Percentiles rank a stretch among this genome's conserved stretches.
Conservation (phyloP, 2,329 filamentous ascomycete genomes). For the Curvularia sp. region DNA sequence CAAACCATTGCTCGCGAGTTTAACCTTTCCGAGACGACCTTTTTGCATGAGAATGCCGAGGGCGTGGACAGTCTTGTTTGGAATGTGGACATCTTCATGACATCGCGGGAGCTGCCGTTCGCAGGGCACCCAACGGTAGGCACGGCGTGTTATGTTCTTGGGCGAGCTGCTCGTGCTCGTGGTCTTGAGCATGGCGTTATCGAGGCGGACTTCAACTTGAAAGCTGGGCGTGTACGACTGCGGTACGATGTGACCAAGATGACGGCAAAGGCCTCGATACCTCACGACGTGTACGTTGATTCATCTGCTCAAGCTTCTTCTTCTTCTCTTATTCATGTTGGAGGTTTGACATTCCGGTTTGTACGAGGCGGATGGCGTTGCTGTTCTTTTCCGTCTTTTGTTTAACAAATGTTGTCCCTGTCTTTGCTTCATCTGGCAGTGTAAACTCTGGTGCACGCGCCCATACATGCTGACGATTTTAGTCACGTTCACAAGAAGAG, state of each 20-base stretch:
- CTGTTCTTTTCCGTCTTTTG: not conserved
- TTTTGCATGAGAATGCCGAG: constrained; percentile 54
- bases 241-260: constrained; percentile 51
- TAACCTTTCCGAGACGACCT: constrained; percentile 66
- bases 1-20: constrained; percentile 64
- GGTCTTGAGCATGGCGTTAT: constrained; percentile 31
- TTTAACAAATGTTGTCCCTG: constrained; percentile 13
- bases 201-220: constrained; percentile 52
- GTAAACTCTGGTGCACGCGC: constrained; percentile 4
- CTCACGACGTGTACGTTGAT: constrained; percentile 68
- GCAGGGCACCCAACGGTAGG: constrained; percentile 66
- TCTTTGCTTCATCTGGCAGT: not conserved
- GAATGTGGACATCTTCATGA: constrained; percentile 64
- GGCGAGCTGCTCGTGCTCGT: constrained; percentile 35
- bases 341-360: not conserved
- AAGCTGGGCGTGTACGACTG: constrained; percentile 55
- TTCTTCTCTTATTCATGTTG: not conserved
- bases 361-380: not conserved
- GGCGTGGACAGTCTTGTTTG: constrained; percentile 42
- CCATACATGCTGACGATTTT: constrained; percentile 6
- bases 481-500: constrained; percentile 40
- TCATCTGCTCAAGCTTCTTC: not conserved
- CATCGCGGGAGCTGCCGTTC: constrained; percentile 61
- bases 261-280: constrained; percentile 68
- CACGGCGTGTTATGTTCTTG: constrained; percentile 58